These are phyloP conservation scores for Cladosporium colombiae DNA, from an alignment of 2,329 filamentous ascomycete species.

Conservation along the genomic window DNA sequence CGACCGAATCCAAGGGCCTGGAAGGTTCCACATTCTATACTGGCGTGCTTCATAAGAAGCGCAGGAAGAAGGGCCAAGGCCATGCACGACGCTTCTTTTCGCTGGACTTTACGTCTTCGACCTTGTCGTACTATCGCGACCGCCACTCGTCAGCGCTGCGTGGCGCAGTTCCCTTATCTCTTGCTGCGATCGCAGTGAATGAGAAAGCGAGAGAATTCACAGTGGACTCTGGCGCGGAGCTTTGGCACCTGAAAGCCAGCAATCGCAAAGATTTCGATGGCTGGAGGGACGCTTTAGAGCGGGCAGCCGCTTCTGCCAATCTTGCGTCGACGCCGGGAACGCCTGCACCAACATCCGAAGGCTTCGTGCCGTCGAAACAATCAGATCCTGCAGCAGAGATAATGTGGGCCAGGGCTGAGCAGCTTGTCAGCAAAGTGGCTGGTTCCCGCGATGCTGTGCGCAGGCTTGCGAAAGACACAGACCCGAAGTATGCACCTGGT, in stretches of 20 bases:
- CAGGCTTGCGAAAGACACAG: constrained; percentile 81
- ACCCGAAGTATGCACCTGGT: constrained; percentile 57
- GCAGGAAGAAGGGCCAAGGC: constrained; percentile 90
- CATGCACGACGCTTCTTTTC: constrained; percentile 95
- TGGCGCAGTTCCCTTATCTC: constrained; percentile 85
- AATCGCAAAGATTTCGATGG: constrained; percentile 82
- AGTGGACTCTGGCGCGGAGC: constrained; percentile 93
- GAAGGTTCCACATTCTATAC: constrained; percentile 67
- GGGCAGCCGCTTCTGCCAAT: constrained; percentile 52
- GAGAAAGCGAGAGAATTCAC: constrained; percentile 88
- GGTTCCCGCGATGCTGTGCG: constrained; percentile 87
- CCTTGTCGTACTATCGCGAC: constrained; percentile 94
- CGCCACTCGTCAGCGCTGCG: constrained; percentile 88
- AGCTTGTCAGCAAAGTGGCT: constrained; percentile 80
- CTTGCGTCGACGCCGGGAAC: constrained; percentile 27
- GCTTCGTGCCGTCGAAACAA: constrained; percentile 21
- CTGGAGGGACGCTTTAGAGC: constrained; percentile 85
- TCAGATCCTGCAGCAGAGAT: constrained; percentile 63
- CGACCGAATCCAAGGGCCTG: constrained; percentile 33
- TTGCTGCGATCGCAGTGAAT: constrained; percentile 89
- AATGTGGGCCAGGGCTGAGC: constrained; percentile 86
- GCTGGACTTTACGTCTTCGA: constrained; percentile 89
- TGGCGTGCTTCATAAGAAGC: constrained; percentile 82
- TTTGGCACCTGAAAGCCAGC: constrained; percentile 88
- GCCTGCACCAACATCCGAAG: constrained; percentile 30